A percentile compares a stretch with the other conserved stretches of the same genome.
phyloP scores from a whole-genome alignment of 768 basidiomycete species.

The Rhizopogon roseolus region DNA sequence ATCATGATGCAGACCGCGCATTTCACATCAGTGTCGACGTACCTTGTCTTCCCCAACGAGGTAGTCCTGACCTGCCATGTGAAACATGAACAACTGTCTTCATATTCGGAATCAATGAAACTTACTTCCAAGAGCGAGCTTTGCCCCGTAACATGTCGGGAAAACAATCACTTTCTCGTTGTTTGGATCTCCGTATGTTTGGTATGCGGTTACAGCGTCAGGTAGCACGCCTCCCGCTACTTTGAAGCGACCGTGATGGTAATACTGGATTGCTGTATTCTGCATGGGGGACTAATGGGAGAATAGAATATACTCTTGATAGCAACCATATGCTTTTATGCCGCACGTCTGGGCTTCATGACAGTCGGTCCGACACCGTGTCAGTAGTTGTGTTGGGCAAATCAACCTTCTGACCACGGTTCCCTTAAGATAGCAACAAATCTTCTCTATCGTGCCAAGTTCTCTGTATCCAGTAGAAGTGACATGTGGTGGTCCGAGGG shows the following conservation, averaged over 20 bases:
- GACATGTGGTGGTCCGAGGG: not conserved
- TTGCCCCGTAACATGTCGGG: constrained; percentile 52
- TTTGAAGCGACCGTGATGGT: constrained; percentile 50
- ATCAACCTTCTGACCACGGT: not conserved
- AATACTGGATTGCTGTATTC: constrained; percentile 33
- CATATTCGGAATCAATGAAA: constrained; percentile 9
- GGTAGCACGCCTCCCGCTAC: constrained; percentile 50
- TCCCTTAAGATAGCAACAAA: not conserved
- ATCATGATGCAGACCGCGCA: not conserved
- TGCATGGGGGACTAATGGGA: constrained; percentile 3
- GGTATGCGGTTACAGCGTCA: constrained; percentile 53
- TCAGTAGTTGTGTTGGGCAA: not conserved
- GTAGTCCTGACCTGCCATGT: constrained; percentile 36
- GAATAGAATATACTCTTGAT: not conserved
- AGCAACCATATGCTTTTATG: not conserved
- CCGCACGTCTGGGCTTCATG: not conserved
- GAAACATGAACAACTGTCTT: constrained; percentile 26
- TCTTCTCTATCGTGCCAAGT: no score
- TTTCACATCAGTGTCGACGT: not conserved
- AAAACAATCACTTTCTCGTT: constrained; percentile 52
- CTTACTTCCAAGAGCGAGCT: constrained; percentile 41
- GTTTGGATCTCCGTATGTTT: constrained; percentile 44
- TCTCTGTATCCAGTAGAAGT: not conserved
- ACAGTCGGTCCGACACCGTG: not conserved
- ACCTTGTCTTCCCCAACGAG: constrained; percentile 50